These are phyloP conservation scores for Fusarium lateritium DNA, from an alignment of 2,329 filamentous ascomycete genomes.

Conservation along the genomic window DNA sequence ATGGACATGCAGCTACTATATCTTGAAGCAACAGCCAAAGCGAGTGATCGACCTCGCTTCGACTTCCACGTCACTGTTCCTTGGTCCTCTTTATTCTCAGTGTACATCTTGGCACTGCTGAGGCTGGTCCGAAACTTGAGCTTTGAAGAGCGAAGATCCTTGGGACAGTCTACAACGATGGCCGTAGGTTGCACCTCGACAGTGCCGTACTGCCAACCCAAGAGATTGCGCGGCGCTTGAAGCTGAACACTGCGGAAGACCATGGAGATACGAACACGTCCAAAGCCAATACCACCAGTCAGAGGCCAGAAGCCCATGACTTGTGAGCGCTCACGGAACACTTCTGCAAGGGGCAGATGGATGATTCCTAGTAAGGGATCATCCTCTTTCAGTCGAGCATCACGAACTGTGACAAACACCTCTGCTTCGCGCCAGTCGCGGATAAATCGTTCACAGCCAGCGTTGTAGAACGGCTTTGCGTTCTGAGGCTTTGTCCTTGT, in stretches of 20 bases:
- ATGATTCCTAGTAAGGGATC: constrained; percentile 79
- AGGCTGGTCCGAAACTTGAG: constrained; percentile 73
- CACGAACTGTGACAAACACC: constrained; percentile 77
- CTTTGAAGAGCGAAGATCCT: constrained; percentile 64
- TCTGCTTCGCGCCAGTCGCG: constrained; percentile 77
- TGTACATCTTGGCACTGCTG: constrained; percentile 71
- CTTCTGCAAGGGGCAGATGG: constrained; percentile 73
- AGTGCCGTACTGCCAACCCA: constrained; percentile 82
- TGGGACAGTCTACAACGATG: constrained; percentile 60
- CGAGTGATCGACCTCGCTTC: constrained; percentile 60
- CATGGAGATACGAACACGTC: constrained; percentile 77
- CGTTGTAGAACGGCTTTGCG: constrained; percentile 84
- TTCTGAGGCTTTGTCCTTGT: constrained; percentile 85
- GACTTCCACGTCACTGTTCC: constrained; percentile 63
- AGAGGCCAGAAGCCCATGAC: constrained; percentile 77
- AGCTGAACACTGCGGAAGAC: constrained; percentile 80
- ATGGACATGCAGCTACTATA: constrained; percentile 71
- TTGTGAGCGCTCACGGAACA: constrained; percentile 75
- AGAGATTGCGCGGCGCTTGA: constrained; percentile 69
- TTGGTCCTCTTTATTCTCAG: constrained; percentile 57
- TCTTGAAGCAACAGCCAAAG: constrained; percentile 72
- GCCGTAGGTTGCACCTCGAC: constrained; percentile 72
- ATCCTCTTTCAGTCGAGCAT: constrained; percentile 77
- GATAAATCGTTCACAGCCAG: constrained; percentile 80
- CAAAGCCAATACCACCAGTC: constrained; percentile 80